Evolutionary conservation across 2,329 filamentous ascomycete species (phyloP).

Genomic region (Daldinia sp.): DNA sequence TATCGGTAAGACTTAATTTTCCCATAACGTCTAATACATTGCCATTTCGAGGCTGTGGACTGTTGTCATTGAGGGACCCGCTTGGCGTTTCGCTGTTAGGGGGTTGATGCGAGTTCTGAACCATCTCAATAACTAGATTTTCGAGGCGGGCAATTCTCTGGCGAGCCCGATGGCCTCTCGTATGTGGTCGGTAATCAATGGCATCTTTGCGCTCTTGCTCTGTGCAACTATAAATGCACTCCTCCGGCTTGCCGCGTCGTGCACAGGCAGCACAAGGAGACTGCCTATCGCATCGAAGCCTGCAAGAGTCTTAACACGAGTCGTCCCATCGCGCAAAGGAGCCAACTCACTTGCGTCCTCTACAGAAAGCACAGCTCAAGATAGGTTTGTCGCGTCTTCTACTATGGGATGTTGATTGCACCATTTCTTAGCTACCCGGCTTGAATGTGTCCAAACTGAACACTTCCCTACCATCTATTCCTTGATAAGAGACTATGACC

Average conservation of each 20-base stretch:
- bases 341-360: conserved; percentile 12
- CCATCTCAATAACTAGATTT: conserved; percentile 15
- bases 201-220: conserved; percentile 16
- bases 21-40: conserved; percentile 8
- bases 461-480: background rate
- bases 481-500: background rate
- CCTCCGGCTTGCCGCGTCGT: background rate
- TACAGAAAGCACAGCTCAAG: conserved; percentile 6
- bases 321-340: background rate
- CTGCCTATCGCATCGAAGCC: conserved; percentile 15
- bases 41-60: background rate
- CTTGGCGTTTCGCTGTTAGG: background rate
- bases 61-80: background rate
- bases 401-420: background rate
- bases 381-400: conserved; percentile 11
- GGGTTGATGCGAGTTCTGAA: background rate
- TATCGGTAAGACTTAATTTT: conserved; percentile 9
- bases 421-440: background rate
- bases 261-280: conserved; percentile 7
- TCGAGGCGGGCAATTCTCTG: conserved; percentile 8
- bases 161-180: conserved; percentile 2
- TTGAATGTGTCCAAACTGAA: background rate
- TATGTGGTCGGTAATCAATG: conserved; percentile 8
- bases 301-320: conserved; percentile 3
- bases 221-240: conserved; percentile 3